Base-by-base conservation (phyloP, 225 moss, liverwort and hornwort species). In the Polytrichum formosum region DNA sequence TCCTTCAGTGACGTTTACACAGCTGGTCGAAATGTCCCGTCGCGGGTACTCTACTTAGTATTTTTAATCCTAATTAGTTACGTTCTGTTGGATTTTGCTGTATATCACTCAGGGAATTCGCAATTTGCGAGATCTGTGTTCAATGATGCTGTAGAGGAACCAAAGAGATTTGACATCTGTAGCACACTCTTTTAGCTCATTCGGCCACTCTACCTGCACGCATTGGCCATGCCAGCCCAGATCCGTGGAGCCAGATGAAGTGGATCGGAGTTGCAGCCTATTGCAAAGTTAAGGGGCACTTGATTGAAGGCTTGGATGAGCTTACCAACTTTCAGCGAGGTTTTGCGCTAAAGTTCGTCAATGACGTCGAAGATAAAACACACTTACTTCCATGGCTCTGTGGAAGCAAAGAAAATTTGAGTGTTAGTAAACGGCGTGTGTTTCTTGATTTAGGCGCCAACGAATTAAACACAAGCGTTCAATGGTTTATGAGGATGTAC, bases 241-340 rank as follows among this genome's bases (percentile, higher is more conserved):
- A 85, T 25, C 80, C 91, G 3, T 91, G 91, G 91, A 75, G 66
- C 10, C 89, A 91, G 78, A 75, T 91, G 75, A 91, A 91, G 73
- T 91, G 89, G 91, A 70, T 76, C 27, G 82, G 87, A 26, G 84
- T 82, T 13, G 87, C 89, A 7, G 88, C 91, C 0, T 67, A 73
- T n/a, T 91, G 91, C 46, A 80, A 70, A 59, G 91, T 91, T 22
- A 89, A 87, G 8, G 89, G 91, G 23, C 87, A 87, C 4, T 55
- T 91, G 23, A 91, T 91, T 56, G 91, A 91, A 73, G 73, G 81
- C 33, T 53, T 89, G 70, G 91, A 91, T 33, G 82, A 77, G 5
- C 2, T 26, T 2, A 87, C 87, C 78, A 92, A 92, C 54, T 91
- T 71, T 54, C 77, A 89, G 2, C 76, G 91, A 20, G 91, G 91